phyloP scores from a whole-genome alignment of 768 basidiomycete genomes.

The Postia placenta region DNA sequence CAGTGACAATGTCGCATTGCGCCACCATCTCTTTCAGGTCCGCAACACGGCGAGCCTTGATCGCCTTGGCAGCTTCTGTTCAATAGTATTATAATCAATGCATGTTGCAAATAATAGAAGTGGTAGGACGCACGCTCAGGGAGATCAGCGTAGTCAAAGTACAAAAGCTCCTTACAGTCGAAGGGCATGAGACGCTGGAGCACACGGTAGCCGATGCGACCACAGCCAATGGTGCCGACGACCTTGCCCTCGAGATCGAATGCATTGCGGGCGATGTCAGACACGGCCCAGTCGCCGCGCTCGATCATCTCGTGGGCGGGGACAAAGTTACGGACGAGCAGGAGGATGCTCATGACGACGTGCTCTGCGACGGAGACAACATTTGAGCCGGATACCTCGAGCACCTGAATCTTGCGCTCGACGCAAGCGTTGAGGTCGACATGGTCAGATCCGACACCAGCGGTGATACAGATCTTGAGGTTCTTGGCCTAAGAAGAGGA shows the following conservation, averaged over 20 bases:
- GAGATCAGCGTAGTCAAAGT: conserved; percentile 80
- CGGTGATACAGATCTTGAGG: conserved; percentile 85
- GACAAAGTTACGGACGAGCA: conserved; percentile 86
- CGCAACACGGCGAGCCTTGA: conserved; percentile 69
- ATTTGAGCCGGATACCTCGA: conserved; percentile 77
- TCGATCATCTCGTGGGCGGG: conserved; percentile 90
- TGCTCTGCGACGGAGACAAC: conserved; percentile 91
- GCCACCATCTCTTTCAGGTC: conserved; percentile 62
- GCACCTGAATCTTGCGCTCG: conserved; percentile 64
- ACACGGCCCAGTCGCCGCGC: conserved; percentile 83
- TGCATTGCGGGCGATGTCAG: conserved; percentile 73
- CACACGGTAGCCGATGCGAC: conserved; percentile 82
- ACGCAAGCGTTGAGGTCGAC: conserved; percentile 87
- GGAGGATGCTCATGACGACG: conserved; percentile 84
- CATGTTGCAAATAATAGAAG: neutral
- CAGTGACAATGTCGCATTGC: conserved; percentile 72
- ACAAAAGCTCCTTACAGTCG: conserved; percentile 84
- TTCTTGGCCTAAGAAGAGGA: conserved; percentile 52
- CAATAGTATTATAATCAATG: neutral
- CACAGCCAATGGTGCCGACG: conserved; percentile 81
- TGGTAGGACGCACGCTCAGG: conserved; percentile 30
- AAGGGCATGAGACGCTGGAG: conserved; percentile 77
- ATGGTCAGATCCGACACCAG: conserved; percentile 88
- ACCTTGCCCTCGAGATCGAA: conserved; percentile 90
- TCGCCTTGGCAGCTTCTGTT: conserved; percentile 53